Evolutionary conservation across 2,329 filamentous ascomycete species (phyloP).

Genomic region (Neofusicoccum parvum): DNA sequence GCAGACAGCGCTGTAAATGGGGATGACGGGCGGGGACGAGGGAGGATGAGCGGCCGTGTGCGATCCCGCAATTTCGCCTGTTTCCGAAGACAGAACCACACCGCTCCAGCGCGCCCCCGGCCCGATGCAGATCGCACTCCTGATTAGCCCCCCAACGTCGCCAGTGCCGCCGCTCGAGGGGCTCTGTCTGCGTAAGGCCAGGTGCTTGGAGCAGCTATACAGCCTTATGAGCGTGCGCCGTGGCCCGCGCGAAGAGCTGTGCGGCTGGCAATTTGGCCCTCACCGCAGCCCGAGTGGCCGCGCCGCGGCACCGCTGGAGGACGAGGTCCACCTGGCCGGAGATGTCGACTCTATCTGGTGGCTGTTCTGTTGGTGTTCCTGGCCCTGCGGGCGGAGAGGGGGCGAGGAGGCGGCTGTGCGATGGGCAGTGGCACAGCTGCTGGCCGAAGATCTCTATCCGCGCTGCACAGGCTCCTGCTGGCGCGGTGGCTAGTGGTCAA

Average conservation of each 20-base stretch:
- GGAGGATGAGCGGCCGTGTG: no score
- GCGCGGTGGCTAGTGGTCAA: background rate
- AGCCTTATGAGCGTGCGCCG: background rate
- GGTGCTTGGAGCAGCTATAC: background rate
- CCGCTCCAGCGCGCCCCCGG: background rate
- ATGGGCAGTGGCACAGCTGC: background rate
- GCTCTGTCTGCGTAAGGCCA: background rate
- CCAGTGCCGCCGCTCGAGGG: background rate
- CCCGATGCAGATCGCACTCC: conserved; percentile 6
- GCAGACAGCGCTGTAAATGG: no score
- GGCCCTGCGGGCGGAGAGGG: background rate
- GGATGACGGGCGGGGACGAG: no score
- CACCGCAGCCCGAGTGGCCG: background rate
- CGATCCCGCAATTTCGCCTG: no score
- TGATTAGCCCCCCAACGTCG: conserved; percentile 7
- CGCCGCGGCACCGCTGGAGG: background rate
- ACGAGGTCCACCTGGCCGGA: conserved; percentile 1
- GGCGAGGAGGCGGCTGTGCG: background rate
- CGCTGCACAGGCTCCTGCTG: background rate
- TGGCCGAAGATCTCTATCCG: conserved; percentile 6
- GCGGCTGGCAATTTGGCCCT: background rate
- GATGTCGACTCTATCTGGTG: background rate
- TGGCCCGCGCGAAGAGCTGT: background rate
- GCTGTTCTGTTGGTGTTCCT: background rate
- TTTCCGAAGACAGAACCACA: background rate